phyloP scores from a whole-genome alignment of 352 stramenopile species.

The Phytophthora uliginosa region DNA sequence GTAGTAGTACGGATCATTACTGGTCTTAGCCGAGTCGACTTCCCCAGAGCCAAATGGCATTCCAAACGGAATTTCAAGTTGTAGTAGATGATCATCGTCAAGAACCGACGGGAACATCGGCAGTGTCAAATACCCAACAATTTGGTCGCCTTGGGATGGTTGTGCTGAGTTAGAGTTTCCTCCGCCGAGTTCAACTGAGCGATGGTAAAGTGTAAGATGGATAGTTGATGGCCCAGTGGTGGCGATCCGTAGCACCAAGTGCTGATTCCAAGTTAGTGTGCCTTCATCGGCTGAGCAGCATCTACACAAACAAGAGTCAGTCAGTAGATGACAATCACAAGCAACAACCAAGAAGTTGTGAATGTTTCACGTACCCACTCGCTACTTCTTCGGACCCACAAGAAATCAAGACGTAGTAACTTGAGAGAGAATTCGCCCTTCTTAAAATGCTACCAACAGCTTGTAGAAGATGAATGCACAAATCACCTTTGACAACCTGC shows the following conservation, averaged over 20 bases:
- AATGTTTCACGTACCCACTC: constrained; percentile 25
- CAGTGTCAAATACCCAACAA: constrained; percentile 37
- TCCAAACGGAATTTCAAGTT: constrained; percentile 41
- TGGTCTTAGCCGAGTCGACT: neutral
- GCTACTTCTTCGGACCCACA: constrained; percentile 7
- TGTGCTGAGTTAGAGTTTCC: neutral
- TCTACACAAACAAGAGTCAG: constrained; percentile 13
- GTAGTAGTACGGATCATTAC: constrained; percentile 20
- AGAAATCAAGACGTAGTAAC: constrained; percentile 28
- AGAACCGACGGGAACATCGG: constrained; percentile 38
- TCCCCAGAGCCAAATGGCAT: neutral
- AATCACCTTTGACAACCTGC: constrained; percentile 26
- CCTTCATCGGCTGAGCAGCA: constrained; percentile 10
- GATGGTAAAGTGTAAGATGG: constrained; percentile 32
- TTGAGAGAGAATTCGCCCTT: constrained; percentile 11
- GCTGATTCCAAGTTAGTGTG: constrained; percentile 48
- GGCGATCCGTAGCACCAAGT: constrained; percentile 31
- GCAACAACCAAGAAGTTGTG: neutral
- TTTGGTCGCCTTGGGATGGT: constrained; percentile 7
- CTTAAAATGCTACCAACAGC: constrained; percentile 26
- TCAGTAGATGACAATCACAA: neutral
- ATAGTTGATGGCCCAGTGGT: constrained; percentile 27
- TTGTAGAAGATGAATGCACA: constrained; percentile 42
- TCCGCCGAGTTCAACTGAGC: neutral
- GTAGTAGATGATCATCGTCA: constrained; percentile 38